Evolutionary conservation across 2,329 filamentous ascomycete genomes (phyloP).

Genomic region (Myotisia sp.): DNA sequence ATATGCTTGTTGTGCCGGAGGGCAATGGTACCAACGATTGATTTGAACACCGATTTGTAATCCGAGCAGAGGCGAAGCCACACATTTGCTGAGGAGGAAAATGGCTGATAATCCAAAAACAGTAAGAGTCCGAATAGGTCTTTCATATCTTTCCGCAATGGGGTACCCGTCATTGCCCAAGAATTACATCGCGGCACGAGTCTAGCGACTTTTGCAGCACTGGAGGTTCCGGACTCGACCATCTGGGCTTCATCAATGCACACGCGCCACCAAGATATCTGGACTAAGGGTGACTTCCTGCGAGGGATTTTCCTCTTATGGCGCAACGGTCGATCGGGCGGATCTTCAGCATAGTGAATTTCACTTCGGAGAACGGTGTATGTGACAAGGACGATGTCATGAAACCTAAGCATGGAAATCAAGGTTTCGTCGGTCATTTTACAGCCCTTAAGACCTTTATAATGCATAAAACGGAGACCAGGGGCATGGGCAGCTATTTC

Average conservation of each 20-base stretch:
- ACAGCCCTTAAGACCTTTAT: slow-evolving; percentile 38
- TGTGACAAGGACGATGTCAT: slow-evolving; percentile 48
- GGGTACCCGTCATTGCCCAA: slow-evolving; percentile 88
- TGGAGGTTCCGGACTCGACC: slow-evolving; percentile 76
- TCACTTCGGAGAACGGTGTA: slow-evolving; percentile 63
- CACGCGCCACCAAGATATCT: slow-evolving; percentile 78
- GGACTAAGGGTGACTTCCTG: slow-evolving; percentile 59
- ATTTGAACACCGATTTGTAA: slow-evolving; percentile 50
- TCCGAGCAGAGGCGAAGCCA: slow-evolving; percentile 54
- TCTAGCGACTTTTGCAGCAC: slow-evolving; percentile 66
- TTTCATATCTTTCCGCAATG: slow-evolving; percentile 61
- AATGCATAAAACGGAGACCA: slow-evolving; percentile 41
- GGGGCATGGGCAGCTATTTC: slow-evolving; percentile 47
- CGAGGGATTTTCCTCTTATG: slow-evolving; percentile 50
- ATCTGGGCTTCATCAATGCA: slow-evolving; percentile 63
- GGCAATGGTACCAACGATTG: slow-evolving; percentile 57
- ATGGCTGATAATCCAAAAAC: slow-evolving; percentile 69
- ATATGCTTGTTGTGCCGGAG: slow-evolving; percentile 75
- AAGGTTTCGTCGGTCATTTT: slow-evolving; percentile 26
- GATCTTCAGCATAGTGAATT: slow-evolving; percentile 58
- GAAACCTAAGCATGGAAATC: slow-evolving; percentile 32
- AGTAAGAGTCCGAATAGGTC: slow-evolving; percentile 69
- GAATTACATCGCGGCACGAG: slow-evolving; percentile 71
- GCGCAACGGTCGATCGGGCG: slow-evolving; percentile 57
- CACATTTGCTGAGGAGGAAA: slow-evolving; percentile 46